phyloP scores from a whole-genome alignment of 1,284 basidiomycete species.

The Boletus holoroseus region DNA sequence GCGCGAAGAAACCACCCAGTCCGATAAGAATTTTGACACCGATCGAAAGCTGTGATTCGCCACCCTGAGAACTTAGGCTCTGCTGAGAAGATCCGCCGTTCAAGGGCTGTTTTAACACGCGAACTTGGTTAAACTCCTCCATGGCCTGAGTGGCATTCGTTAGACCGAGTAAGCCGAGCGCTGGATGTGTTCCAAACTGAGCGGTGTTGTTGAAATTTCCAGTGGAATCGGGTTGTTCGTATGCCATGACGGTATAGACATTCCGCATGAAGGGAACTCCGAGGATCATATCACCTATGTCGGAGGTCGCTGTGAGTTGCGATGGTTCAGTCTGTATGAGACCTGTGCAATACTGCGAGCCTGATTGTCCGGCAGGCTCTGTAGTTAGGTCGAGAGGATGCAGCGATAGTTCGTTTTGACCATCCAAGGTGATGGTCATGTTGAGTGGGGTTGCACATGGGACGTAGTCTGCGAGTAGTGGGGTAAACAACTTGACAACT shows the following conservation, averaged over 20 bases:
- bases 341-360: constrained; percentile 52
- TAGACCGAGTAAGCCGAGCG: constrained; percentile 53
- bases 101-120: constrained; percentile 58
- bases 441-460: constrained; percentile 66
- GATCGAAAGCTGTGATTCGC: constrained; percentile 41
- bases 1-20: constrained; percentile 49
- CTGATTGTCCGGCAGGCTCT: constrained; percentile 35
- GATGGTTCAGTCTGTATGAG: constrained; percentile 54
- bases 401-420: constrained; percentile 49
- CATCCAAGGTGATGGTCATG: constrained; percentile 58
- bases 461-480: constrained; percentile 52
- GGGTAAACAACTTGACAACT: neutral
- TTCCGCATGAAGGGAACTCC: constrained; percentile 72
- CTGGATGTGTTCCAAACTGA: constrained; percentile 36
- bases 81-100: constrained; percentile 15
- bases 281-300: constrained; percentile 59
- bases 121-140: constrained; percentile 59
- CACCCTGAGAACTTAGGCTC: neutral
- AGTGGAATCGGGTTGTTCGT: constrained; percentile 41
- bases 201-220: constrained; percentile 41
- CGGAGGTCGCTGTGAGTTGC: constrained; percentile 34
- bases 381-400: constrained; percentile 68
- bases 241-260: constrained; percentile 68
- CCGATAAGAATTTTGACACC: constrained; percentile 59
- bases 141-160: constrained; percentile 56